Base-by-base conservation (phyloP, 1,139 yeast genomes). In the Hanseniaspora sp. region DNA sequence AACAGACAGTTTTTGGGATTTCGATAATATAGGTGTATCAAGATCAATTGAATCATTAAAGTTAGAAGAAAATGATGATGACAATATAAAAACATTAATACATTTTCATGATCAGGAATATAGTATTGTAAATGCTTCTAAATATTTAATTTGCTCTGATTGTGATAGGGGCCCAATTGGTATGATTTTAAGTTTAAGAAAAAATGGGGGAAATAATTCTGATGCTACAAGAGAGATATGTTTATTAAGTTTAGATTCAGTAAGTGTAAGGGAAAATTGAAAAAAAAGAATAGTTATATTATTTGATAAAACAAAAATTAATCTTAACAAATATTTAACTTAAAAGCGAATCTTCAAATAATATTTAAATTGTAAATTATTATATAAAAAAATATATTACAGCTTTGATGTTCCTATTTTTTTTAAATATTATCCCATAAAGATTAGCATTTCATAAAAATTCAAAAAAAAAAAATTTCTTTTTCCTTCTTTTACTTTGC, bases 141-240 rank as follows among this genome's bases (percentile, higher is more conserved):
- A 84, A 53, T 70, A 77, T 52, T 66, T 83, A 43, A 73, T 80
- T 1, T 83, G 92, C 63, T 79, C 87, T 9, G 87, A 81, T 59
- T 83, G 92, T 69, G 90, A 83, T 60, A 71, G 74, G 57, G 92
- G 92, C 0, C 90, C 90, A 0, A 62, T 83, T 18, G 92, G 92
- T 5, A 46, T 63, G 33, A 18, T 80, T 75, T 37, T 38, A 7
- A 34, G 12, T 6, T 37, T 48, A 6, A 23, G 45, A 31, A 41
- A 52, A 13, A 34, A 31, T 7, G 33, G 17, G 3, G n/a, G 34
- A 5, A 23, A 23, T 5, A 33, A 37, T 37, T 33, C 40, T 23
- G 35, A 30, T 7, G 35, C 17, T 28, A 37, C 5, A 43, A 43
- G 43, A 38, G 49, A 51, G 13, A 18, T 51, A 13, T 51, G 54